A percentile compares a stretch with the other conserved stretches of the same genome.
Evolutionary conservation across 2,329 filamentous ascomycete species (phyloP).

Genomic region (Trichoderma sp.): DNA sequence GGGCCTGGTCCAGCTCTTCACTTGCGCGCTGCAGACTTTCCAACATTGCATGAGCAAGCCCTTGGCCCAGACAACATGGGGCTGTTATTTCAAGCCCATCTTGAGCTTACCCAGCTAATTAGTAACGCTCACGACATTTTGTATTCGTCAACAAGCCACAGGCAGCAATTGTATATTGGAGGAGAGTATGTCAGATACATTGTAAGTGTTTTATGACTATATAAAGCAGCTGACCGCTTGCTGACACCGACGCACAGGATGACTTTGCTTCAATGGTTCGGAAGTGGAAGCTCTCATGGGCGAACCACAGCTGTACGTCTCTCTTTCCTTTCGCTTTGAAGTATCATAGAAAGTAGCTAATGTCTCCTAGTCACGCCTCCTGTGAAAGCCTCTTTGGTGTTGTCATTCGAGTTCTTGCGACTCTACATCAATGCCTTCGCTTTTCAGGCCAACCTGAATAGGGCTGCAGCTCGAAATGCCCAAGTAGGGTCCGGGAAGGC

Average conservation of each 20-base stretch:
- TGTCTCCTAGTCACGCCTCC: not conserved
- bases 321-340: not conserved
- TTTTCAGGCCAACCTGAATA: not conserved
- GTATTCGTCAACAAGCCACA: not conserved
- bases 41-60: not conserved
- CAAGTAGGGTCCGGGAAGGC: not conserved
- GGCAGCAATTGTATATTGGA: not conserved
- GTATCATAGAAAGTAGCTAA: not conserved
- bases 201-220: not conserved
- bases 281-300: constrained; percentile 3
- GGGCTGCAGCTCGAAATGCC: not conserved
- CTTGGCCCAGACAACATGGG: constrained; percentile 2
- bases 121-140: not conserved
- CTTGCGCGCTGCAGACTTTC: not conserved
- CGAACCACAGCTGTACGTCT: not conserved
- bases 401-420: not conserved
- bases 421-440: not conserved
- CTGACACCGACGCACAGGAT: not conserved
- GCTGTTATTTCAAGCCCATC: not conserved
- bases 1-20: not conserved
- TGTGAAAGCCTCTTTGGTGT: not conserved
- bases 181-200: not conserved
- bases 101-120: not conserved
- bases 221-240: not conserved
- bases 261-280: constrained; percentile 1